Base-by-base conservation (phyloP, 345 rosid species). In the Syzygium aromaticum region DNA sequence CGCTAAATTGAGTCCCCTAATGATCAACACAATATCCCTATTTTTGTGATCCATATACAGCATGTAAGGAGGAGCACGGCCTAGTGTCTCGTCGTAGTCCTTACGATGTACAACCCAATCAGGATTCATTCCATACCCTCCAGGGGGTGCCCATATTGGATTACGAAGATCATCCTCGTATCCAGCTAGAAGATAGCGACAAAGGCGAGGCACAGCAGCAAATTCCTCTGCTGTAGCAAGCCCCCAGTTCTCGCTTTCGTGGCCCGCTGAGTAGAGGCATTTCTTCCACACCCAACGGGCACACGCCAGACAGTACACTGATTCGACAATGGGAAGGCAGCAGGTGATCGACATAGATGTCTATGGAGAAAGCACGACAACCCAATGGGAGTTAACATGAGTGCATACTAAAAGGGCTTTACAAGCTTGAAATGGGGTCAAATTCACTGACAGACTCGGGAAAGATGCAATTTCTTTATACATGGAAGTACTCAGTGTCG, bases 241-340 rank as follows among this genome's bases (percentile, higher is more conserved):
- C 46, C 98, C 97, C 99, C 99, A 96, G 52, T 95, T 93, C 91
- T 95, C 94, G 56, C 99, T 95, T 86, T 97, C 99, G 67, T 94
- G 94, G 86, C 99, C 98, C 17, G 98, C 98, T 54, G 94, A 92
- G 92, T 97, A 96, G 43, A 97, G 88, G 90, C 98, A 96, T 89
- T 95, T 97, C 92, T 94, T 91, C 98, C 98, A 95, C 56, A 90
- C 89, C 99, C 99, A 97, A 61, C 98, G 98, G 52, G 91, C 90
- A 91, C 99, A 97, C 23, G 91, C 99, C 86, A 97, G 89, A 88
- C 99, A 96, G 90, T 97, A 97, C 56, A 95, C 98, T 84, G 98
- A 93, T 91, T 97, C 99, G 84, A 97, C 87, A 33, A 97, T 86
- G 59, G 98, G 99, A 91, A 96, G 83, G 88, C 99, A 93, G 91